These are phyloP conservation scores for Cyberlindnera maclurae DNA, from an alignment of 805 yeast species.

Conservation along the genomic window DNA sequence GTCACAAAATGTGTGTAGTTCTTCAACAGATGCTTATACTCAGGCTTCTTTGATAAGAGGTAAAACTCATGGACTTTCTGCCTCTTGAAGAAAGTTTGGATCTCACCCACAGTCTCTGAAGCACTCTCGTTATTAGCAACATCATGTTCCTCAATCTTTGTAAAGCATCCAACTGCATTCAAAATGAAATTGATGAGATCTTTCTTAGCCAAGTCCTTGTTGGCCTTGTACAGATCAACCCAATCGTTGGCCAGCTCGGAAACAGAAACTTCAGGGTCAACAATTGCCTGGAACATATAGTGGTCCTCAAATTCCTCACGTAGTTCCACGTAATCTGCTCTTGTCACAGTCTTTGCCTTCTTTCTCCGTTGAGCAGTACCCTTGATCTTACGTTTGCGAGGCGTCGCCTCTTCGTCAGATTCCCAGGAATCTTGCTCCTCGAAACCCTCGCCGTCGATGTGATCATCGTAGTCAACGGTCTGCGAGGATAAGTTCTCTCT, in stretches of 20 bases:
- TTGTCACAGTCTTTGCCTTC: conserved; percentile 6
- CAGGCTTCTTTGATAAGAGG: conserved; percentile 43
- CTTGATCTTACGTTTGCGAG: conserved; percentile 7
- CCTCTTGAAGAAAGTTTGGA: conserved; percentile 52
- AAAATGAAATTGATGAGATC: conserved; percentile 63
- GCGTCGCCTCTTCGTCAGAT: conserved; percentile 8
- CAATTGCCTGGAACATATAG: conserved; percentile 42
- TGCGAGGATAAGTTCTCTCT: conserved; percentile 13
- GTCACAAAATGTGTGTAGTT: conserved; percentile 52
- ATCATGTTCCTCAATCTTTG: conserved; percentile 68
- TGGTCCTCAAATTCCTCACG: conserved; percentile 39
- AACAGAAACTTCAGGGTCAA: conserved; percentile 42
- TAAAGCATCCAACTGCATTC: conserved; percentile 64
- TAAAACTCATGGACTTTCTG: conserved; percentile 70
- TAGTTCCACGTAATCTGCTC: conserved; percentile 27
- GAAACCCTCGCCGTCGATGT: conserved; percentile 19
- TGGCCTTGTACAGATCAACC: conserved; percentile 44
- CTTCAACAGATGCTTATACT: conserved; percentile 40
- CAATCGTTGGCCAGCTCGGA: conserved; percentile 49
- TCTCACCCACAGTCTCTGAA: conserved; percentile 63
- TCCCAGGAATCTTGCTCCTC: conserved; percentile 17
- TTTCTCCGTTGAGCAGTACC: conserved; percentile 3
- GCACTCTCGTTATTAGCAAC: conserved; percentile 64
- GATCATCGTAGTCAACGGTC: conserved; percentile 16
- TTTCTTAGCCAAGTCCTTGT: conserved; percentile 43